These are phyloP conservation scores for Austroboletus eburneus DNA, from an alignment of 768 basidiomycete species.

Conservation along the genomic window DNA sequence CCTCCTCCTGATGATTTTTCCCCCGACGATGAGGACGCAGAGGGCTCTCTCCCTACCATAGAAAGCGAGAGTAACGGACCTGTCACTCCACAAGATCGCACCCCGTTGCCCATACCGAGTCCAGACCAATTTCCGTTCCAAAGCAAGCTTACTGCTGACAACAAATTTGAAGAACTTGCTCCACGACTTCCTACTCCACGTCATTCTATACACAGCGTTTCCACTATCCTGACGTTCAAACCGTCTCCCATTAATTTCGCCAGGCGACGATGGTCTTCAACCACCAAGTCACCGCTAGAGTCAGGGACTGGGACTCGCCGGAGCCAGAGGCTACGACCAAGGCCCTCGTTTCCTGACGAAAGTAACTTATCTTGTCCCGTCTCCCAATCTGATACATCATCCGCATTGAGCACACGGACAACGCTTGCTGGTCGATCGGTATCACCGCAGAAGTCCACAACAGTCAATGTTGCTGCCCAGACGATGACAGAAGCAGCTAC, in stretches of 20 bases:
- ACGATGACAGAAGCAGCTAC: constrained; percentile 24
- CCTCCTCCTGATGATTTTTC: constrained; percentile 34
- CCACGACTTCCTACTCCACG: constrained; percentile 24
- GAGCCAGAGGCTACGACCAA: constrained; percentile 34
- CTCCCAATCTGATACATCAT: constrained; percentile 26
- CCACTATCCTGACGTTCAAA: constrained; percentile 48
- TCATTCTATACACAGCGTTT: constrained; percentile 19
- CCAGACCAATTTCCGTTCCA: constrained; percentile 26
- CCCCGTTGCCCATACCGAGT: constrained; percentile 38
- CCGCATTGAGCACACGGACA: constrained; percentile 29
- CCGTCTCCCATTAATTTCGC: constrained; percentile 65
- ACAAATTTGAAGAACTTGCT: constrained; percentile 20
- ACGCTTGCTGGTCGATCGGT: constrained; percentile 31
- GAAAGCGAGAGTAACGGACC: constrained; percentile 50
- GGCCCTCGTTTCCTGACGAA: constrained; percentile 24
- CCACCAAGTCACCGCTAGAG: constrained; percentile 33
- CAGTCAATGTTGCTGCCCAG: constrained; percentile 18
- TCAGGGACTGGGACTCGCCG: constrained; percentile 33
- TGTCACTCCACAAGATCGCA: constrained; percentile 55
- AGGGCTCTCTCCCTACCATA: constrained; percentile 31
- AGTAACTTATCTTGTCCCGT: constrained; percentile 27
- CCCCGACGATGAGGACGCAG: constrained; percentile 29
- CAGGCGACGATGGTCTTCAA: constrained; percentile 54
- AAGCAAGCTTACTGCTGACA: constrained; percentile 13
- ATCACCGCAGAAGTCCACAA: constrained; percentile 30